Evolutionary conservation across 2,329 filamentous ascomycete species (phyloP).

Genomic region (Ramichloridium luteum): DNA sequence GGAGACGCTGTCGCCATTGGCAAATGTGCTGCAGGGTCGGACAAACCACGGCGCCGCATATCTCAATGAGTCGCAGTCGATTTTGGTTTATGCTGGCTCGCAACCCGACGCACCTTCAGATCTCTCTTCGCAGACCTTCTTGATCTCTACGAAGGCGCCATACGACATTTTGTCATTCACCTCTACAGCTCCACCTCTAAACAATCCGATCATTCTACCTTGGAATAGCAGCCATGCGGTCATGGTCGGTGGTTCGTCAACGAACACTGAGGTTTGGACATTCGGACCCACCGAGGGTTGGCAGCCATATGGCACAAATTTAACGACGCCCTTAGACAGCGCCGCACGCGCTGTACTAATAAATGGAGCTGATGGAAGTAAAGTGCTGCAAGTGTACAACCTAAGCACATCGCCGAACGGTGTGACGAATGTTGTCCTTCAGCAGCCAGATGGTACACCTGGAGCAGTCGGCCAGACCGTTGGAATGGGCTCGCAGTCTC

Average conservation of each 20-base stretch:
- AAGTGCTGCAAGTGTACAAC: constrained; percentile 68
- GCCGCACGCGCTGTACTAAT: constrained; percentile 45
- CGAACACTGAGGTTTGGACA: constrained; percentile 57
- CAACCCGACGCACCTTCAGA: constrained; percentile 44
- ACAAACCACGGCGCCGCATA: constrained; percentile 66
- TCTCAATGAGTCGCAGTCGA: constrained; percentile 54
- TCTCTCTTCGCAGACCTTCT: constrained; percentile 62
- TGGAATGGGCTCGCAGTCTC: constrained; percentile 20
- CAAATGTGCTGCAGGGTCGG: constrained; percentile 52
- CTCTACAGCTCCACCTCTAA: constrained; percentile 48
- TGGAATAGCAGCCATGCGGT: constrained; percentile 62
- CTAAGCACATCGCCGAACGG: constrained; percentile 60
- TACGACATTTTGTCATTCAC: constrained; percentile 49
- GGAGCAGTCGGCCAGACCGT: constrained; percentile 38
- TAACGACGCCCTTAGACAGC: constrained; percentile 37
- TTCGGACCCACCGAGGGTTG: constrained; percentile 56
- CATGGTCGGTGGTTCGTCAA: constrained; percentile 59
- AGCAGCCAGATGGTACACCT: constrained; percentile 45
- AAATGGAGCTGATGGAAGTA: constrained; percentile 62
- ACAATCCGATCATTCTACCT: constrained; percentile 58
- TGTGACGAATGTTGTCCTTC: constrained; percentile 57
- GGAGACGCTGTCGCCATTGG: constrained; percentile 41
- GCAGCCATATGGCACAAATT: constrained; percentile 51
- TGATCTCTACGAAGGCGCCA: constrained; percentile 54
- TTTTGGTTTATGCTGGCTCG: constrained; percentile 71